Conservation (phyloP, 2,329 filamentous ascomycete species). For the Dactylellina drechsleri region DNA sequence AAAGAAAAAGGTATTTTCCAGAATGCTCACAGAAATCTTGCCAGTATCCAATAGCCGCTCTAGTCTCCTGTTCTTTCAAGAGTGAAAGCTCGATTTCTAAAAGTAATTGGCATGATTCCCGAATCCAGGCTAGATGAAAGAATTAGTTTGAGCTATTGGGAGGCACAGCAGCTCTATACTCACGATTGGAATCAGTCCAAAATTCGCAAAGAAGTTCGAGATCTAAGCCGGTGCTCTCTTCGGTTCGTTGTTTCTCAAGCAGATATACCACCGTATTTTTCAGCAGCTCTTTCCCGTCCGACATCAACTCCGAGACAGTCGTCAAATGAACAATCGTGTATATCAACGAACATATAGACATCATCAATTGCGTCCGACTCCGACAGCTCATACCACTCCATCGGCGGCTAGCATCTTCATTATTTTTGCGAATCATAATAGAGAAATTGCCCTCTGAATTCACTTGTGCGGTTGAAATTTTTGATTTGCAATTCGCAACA, state of each 20-base stretch:
- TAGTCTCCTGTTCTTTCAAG: slow-evolving; percentile 30
- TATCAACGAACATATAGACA: slow-evolving; percentile 41
- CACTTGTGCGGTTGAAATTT: slow-evolving; percentile 37
- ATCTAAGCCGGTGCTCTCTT: slow-evolving; percentile 26
- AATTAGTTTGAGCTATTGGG: background rate
- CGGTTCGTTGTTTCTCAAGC: slow-evolving; percentile 13
- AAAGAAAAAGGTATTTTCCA: background rate
- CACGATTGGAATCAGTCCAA: slow-evolving; percentile 45
- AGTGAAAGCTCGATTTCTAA: slow-evolving; percentile 34
- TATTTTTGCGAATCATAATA: slow-evolving; percentile 26
- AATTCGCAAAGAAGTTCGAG: slow-evolving; percentile 39
- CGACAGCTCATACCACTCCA: slow-evolving; percentile 39
- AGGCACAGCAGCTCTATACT: slow-evolving; percentile 2
- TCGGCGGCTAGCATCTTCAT: background rate
- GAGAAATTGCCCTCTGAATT: slow-evolving; percentile 27
- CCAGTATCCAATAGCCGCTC: slow-evolving; percentile 54
- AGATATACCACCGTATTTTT: slow-evolving; percentile 32
- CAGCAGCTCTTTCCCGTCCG: slow-evolving; percentile 39
- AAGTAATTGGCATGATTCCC: slow-evolving; percentile 47
- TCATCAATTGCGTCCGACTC: slow-evolving; percentile 39
- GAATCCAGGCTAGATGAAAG: slow-evolving; percentile 49
- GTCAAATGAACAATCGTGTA: slow-evolving; percentile 43
- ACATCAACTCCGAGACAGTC: slow-evolving; percentile 34
- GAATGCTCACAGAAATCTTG: slow-evolving; percentile 55
- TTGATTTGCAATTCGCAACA: slow-evolving; percentile 21